A percentile compares a stretch with the other conserved stretches of the same genome.
phyloP scores from a whole-genome alignment of 2,329 filamentous ascomycete genomes.

The Clarireedia paspali region DNA sequence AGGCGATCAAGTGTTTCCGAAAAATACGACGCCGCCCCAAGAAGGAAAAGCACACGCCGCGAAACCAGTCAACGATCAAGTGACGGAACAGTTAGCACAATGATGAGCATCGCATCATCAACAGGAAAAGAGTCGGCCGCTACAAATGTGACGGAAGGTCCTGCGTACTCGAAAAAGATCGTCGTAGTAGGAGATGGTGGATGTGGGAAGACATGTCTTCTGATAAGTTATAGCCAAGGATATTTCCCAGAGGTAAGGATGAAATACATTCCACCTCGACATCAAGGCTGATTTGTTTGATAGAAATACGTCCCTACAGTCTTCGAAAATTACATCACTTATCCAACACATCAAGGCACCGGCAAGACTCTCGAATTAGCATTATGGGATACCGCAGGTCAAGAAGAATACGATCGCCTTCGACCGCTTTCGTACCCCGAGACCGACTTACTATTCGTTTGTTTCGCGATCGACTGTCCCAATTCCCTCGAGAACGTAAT shows the following conservation, averaged over 20 bases:
- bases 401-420: conserved; percentile 96
- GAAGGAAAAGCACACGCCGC: conserved; percentile 26
- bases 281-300: not conserved
- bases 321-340: conserved; percentile 99
- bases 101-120: conserved; percentile 60
- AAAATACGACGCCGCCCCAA: conserved; percentile 22
- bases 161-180: conserved; percentile 97
- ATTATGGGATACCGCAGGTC: conserved; percentile 95
- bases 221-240: conserved; percentile 98
- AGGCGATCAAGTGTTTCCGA: conserved; percentile 26
- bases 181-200: conserved; percentile 97
- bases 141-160: conserved; percentile 83
- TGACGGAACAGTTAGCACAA: conserved; percentile 85
- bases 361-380: conserved; percentile 96
- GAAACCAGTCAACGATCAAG: conserved; percentile 51
- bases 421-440: conserved; percentile 95
- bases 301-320: conserved; percentile 99
- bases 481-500: conserved; percentile 97
- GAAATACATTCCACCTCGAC: not conserved
- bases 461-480: conserved; percentile 97
- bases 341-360: conserved; percentile 77
- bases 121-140: conserved; percentile 69
- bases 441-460: conserved; percentile 96
- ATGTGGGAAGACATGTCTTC: conserved; percentile 94
- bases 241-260: conserved; percentile 88